Conservation (phyloP, 495 filamentous ascomycete genomes). For the Penicillium lagena region DNA sequence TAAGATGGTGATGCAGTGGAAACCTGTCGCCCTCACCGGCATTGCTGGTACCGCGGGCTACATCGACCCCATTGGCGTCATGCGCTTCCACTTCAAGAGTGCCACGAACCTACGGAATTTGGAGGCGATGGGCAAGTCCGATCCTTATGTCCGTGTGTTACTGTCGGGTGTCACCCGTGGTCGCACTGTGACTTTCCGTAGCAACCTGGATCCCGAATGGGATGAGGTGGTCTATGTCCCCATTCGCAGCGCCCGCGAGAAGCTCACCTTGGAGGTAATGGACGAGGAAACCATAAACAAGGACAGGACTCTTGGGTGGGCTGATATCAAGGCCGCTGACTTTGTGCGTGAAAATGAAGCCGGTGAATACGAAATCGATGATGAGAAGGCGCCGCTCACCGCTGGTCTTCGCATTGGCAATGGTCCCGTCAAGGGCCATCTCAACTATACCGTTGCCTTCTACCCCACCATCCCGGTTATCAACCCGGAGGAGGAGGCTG, state of each 20-base stretch:
- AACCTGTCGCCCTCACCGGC: conserved; percentile 81
- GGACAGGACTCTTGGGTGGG: conserved; percentile 75
- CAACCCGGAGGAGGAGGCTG: conserved; percentile 88
- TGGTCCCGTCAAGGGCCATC: conserved; percentile 65
- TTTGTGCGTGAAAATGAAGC: conserved; percentile 71
- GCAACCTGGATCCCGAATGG: conserved; percentile 92
- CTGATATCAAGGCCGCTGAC: conserved; percentile 70
- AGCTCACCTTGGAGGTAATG: conserved; percentile 88
- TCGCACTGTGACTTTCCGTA: conserved; percentile 90
- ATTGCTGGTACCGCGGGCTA: conserved; percentile 79
- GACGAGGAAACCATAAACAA: conserved; percentile 84
- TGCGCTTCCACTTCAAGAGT: conserved; percentile 86
- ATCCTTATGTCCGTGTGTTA: conserved; percentile 85
- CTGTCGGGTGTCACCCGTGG: conserved; percentile 85
- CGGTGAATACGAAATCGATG: conserved; percentile 77
- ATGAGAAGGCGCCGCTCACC: conserved; percentile 57
- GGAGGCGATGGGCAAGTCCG: conserved; percentile 93
- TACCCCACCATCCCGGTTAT: conserved; percentile 81
- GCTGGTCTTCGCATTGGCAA: conserved; percentile 61
- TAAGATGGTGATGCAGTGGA: conserved; percentile 89
- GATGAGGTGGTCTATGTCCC: conserved; percentile 95
- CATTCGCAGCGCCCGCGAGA: conserved; percentile 80
- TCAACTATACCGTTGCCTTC: conserved; percentile 84
- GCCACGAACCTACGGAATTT: conserved; percentile 81
- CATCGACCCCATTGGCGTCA: conserved; percentile 84